Conservation (phyloP, 129 eudicot species). For the Rutidosis leptorrhynchoides region DNA sequence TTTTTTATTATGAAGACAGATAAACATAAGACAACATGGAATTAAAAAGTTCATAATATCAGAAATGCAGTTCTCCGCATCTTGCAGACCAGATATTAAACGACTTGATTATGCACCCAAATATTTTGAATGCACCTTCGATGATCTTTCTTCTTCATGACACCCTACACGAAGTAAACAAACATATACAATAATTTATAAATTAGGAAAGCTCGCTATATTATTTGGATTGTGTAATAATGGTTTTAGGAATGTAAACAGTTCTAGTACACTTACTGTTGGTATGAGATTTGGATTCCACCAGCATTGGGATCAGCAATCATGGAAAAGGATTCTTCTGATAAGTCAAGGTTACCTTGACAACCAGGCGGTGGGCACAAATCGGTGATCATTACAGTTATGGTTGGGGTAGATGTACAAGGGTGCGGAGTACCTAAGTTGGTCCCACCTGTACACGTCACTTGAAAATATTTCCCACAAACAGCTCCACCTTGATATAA, state of each 20-base stretch:
- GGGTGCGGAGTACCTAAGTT: constrained; percentile 26
- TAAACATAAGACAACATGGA: not conserved
- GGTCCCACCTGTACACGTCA: constrained; percentile 22
- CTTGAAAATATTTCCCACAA: constrained; percentile 21
- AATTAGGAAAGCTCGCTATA: not conserved
- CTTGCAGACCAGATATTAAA: not conserved
- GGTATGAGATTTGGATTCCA: not conserved
- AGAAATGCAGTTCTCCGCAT: not conserved
- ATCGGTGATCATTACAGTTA: constrained; percentile 24
- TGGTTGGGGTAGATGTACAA: constrained; percentile 1
- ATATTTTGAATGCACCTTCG: not conserved
- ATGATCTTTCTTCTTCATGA: not conserved
- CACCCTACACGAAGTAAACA: not conserved
- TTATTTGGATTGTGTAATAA: not conserved
- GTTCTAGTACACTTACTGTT: not conserved
- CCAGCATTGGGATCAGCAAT: constrained; percentile 16
- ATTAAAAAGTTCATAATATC: too few species aligned
- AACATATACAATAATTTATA: not conserved
- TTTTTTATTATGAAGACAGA: not conserved
- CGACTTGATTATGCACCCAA: not conserved
- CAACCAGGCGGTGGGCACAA: constrained; percentile 24
- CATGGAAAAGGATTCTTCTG: constrained; percentile 14
- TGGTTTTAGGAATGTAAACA: not conserved
- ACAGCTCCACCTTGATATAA: constrained; percentile 21
- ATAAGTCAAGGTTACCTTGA: constrained; percentile 24